Evolutionary conservation across 139 green algal species (phyloP), one percentile per base, ranked within the genome.

Genomic region (Chlorella sp.): DNA sequence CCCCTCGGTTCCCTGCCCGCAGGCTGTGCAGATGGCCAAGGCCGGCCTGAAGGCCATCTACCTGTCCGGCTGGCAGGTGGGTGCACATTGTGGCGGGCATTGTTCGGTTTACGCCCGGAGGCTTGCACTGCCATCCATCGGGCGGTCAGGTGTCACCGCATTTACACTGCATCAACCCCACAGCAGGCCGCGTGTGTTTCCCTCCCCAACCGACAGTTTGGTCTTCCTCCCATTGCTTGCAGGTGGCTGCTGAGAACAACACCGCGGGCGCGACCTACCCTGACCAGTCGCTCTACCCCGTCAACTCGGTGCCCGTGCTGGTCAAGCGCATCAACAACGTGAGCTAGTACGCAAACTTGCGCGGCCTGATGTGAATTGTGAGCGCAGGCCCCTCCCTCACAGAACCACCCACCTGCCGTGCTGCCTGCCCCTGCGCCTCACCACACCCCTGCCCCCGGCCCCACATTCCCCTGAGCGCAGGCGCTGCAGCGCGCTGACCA

Each of bases 1-100:
- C 76, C 24, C 22, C 36, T 9, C 5, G 0, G 41, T 60, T 51
- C 17, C 30, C 30, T 44, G 16, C 43, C 32, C n/a, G 65, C 85
- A 88, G 85, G 87, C 87, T 0, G 87, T 90, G 14, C 87, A 90
- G 81, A 88, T 87, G 77, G 87, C 78, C 48, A 88, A 88, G 67
- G 93, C 92, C 48, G 94, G 94, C 41, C 89, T 98, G 14, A 96
- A 98, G 89, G 94, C 95, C 67, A 96, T 98, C 83, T 98, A 98
- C 90, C 92, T 97, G 38, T 95, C 89, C 8, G 95, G 95, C 80
- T 98, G 95, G 95, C 95, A 98, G 84, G 73, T 78, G 80, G 22
- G 73, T 5, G 17, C 7, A 9, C 26, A 54, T 19, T 3, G 40
- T 5, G 3, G 40, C 70, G 38, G 20, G 40, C 40, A 19, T 3